Conservation (phyloP, 2,329 filamentous ascomycete species). For the Arachnopeziza araneosa region DNA sequence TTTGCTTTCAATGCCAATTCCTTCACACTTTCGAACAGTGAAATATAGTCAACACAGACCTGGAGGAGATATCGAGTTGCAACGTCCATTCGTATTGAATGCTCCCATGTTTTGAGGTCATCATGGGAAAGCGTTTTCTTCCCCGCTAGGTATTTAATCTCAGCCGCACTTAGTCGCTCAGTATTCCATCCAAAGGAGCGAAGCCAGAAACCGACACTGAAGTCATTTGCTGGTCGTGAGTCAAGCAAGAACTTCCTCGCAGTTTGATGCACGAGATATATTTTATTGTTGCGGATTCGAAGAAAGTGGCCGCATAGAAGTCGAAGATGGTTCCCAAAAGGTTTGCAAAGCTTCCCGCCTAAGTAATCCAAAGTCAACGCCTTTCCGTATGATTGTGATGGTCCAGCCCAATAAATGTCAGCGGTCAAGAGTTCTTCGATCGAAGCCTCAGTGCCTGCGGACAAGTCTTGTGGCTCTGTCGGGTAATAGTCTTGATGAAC, state of each 20-base stretch:
- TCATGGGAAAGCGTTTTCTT: neutral
- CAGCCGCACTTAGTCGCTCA: neutral
- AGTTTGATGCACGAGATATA: neutral
- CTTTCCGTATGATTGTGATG: neutral
- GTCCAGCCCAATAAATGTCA: neutral
- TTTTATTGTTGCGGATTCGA: neutral
- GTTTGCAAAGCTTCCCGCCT: neutral
- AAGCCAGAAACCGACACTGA: neutral
- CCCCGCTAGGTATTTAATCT: neutral
- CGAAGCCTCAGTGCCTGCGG: neutral
- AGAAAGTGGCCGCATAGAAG: neutral
- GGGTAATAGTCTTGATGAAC: neutral
- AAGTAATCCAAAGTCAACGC: neutral
- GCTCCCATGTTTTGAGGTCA: neutral
- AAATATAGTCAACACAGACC: neutral
- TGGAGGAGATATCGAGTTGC: neutral
- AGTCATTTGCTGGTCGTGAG: neutral
- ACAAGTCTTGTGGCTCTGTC: neutral
- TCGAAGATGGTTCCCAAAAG: neutral
- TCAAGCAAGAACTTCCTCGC: neutral
- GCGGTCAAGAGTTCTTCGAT: neutral
- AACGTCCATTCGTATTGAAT: neutral
- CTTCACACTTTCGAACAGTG: too few species aligned
- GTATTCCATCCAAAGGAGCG: neutral
- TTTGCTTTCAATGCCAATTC: too few species aligned